Evolutionary conservation across 495 filamentous ascomycete genomes (phyloP).

Genomic region (Pseudoneurospora amorphoporcata): DNA sequence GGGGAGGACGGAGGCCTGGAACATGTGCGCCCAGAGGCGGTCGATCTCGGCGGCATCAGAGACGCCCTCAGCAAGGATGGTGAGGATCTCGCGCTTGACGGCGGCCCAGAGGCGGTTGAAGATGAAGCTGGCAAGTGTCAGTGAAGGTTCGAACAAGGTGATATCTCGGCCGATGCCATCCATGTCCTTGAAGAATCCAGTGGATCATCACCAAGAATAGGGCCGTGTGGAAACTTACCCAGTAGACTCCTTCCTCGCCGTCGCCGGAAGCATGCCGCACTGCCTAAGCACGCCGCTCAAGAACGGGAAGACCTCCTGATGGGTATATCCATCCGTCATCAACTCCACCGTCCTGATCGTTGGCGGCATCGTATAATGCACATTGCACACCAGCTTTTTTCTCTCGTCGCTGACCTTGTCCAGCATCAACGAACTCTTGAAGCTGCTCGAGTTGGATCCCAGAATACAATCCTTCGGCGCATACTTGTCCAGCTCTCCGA

Average conservation of each 20-base stretch:
- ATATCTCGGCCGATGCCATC: not conserved
- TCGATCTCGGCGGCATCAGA: slow-evolving; percentile 36
- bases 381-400: slow-evolving; percentile 31
- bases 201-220: too few relatives aligned
- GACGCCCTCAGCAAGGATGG: slow-evolving; percentile 38
- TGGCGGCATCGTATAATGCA: slow-evolving; percentile 46
- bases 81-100: slow-evolving; percentile 37
- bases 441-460: slow-evolving; percentile 40
- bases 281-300: slow-evolving; percentile 25
- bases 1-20: not conserved
- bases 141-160: not conserved
- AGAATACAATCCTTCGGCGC: slow-evolving; percentile 36
- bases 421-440: slow-evolving; percentile 36
- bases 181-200: not conserved
- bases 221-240: too few relatives aligned
- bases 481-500: slow-evolving; percentile 34
- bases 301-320: slow-evolving; percentile 31
- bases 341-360: slow-evolving; percentile 38
- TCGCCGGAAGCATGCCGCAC: slow-evolving; percentile 31
- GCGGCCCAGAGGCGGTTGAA: slow-evolving; percentile 51
- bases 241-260: slow-evolving; percentile 36
- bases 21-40: slow-evolving; percentile 26
- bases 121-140: slow-evolving; percentile 27
- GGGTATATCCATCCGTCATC: slow-evolving; percentile 45
- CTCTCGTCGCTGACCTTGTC: slow-evolving; percentile 27